A percentile compares a stretch with the other conserved stretches of the same genome.
Conservation (phyloP, 176 grass and related monocot genomes). For the Stipa capillata region DNA sequence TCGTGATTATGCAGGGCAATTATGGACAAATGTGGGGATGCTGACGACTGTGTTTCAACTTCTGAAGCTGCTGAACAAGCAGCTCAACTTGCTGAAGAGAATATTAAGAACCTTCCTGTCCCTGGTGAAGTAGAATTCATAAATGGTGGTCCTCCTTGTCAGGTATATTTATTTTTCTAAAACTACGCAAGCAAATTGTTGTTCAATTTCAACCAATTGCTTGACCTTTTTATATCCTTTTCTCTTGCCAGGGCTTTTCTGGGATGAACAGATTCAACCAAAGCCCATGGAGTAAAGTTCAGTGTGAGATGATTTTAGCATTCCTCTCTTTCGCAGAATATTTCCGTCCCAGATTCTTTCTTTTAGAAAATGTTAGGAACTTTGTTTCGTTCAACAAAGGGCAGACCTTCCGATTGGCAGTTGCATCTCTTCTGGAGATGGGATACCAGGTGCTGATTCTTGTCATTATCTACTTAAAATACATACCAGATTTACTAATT, state of each 20-base stretch:
- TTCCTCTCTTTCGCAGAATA: slow-evolving; percentile 94
- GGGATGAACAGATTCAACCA: slow-evolving; percentile 99
- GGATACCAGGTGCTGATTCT: slow-evolving; percentile 80
- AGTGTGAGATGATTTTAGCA: slow-evolving; percentile 98
- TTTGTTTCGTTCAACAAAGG: slow-evolving; percentile 99
- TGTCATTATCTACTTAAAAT: slow-evolving; percentile 6
- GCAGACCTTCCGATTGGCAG: slow-evolving; percentile 84
- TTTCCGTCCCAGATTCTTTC: slow-evolving; percentile 89
- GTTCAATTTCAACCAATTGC: neutral
- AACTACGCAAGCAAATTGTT: neutral
- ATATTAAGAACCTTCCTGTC: slow-evolving; percentile 80
- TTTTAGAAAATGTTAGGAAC: slow-evolving; percentile 97
- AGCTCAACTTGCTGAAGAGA: slow-evolving; percentile 55
- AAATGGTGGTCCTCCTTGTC: slow-evolving; percentile 97
- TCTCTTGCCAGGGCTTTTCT: slow-evolving; percentile 79
- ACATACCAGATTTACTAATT: too few species aligned
- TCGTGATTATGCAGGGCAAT: slow-evolving; percentile 57
- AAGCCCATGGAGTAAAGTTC: slow-evolving; percentile 99
- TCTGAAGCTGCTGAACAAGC: slow-evolving; percentile 86
- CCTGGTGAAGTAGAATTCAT: slow-evolving; percentile 99
- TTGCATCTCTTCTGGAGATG: slow-evolving; percentile 95
- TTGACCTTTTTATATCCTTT: slow-evolving; percentile 5
- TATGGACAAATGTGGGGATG: slow-evolving; percentile 94
- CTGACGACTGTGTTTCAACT: slow-evolving; percentile 90
- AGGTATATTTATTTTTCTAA: slow-evolving; percentile 48